Conservation (phyloP, 805 yeast genomes). For the Saccharomyces paradoxus region DNA sequence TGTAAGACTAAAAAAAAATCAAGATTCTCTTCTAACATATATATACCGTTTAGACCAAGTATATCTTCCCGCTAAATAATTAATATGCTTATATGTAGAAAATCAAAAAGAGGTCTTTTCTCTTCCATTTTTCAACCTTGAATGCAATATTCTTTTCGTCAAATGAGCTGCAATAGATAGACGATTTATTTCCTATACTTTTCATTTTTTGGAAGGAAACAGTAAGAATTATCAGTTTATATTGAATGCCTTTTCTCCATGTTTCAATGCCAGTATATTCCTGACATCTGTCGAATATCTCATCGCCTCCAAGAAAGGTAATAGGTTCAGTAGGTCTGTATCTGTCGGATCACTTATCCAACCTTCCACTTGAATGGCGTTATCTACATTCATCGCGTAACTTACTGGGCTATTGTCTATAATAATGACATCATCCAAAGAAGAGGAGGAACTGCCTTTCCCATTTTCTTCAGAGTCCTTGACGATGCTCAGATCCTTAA, state of each 20-base stretch:
- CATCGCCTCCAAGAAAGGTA: constrained; percentile 57
- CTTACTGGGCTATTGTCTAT: constrained; percentile 92
- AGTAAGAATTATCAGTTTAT: not conserved
- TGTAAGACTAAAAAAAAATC: not conserved
- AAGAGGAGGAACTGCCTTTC: constrained; percentile 1
- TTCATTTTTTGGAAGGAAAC: constrained; percentile 30
- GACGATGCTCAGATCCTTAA: constrained; percentile 49
- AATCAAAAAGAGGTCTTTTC: not conserved
- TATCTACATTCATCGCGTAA: constrained; percentile 72
- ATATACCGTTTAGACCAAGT: not conserved
- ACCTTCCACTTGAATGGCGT: constrained; percentile 91
- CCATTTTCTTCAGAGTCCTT: constrained; percentile 3
- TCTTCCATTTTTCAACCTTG: not conserved
- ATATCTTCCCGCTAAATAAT: not conserved
- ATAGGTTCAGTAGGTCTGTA: constrained; percentile 64
- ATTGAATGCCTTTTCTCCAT: constrained; percentile 38
- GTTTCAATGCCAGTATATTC: constrained; percentile 60
- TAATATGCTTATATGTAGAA: not conserved
- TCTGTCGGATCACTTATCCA: constrained; percentile 98
- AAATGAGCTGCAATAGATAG: not conserved
- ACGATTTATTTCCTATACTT: not conserved
- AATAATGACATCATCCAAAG: constrained; percentile 51
- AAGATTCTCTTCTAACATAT: not conserved
- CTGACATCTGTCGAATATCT: constrained; percentile 81
- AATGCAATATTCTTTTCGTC: not conserved